Evolutionary conservation across 2,329 filamentous ascomycete species (phyloP), one percentile per base, ranked within the genome.

Genomic region (Ophidiomyces ophidiicola): DNA sequence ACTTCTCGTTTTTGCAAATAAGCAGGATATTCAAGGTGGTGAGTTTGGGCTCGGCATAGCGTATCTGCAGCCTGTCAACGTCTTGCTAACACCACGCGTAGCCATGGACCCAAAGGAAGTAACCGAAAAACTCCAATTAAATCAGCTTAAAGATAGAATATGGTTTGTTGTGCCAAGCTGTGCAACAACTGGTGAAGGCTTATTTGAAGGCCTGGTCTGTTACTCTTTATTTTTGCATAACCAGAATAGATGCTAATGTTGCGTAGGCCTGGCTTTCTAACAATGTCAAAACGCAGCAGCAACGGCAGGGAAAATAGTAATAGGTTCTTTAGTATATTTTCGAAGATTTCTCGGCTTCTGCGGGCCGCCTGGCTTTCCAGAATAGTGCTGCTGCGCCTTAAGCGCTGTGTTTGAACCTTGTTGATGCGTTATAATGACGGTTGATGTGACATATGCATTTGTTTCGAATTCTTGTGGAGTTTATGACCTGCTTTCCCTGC

Each of bases 1-100:
- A 53, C 69, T 98, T 52, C 68, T 96, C 45, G 88, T 98, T 29
- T 96, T 98, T 62, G 90, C 90, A 57, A 98, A 98, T 72, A 98
- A 98, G 76, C 90, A 96, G 68, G 90, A 98, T 76, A 70, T 96
- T 52, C 71, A 74, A 43, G 83, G 84, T 58, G 78, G 84, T 42
- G 17, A 6, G 32, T 36, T 10, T n/a, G n/a, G n/a, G 11, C 14
- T 41, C 14, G 8, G n/a, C 23, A n/a, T 26, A 15, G n/a, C n/a
- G 6, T 23, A 4, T 32, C 6, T 5, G 5, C 3, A 3, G 20
- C 8, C 7, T 15, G 6, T 15, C 32, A 14, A 8, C 20, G 6
- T 18, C 14, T 17, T 19, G 20, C 35, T 39, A 11, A 32, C 30
- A 2, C 6, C 11, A n/a, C 32, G 39, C 44, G 37, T 50, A 85